Percentiles rank a stretch among this genome's conserved stretches.
These are phyloP conservation scores for Penicillium bovifimosum DNA, from an alignment of 495 filamentous ascomycete genomes.

Conservation along the genomic window DNA sequence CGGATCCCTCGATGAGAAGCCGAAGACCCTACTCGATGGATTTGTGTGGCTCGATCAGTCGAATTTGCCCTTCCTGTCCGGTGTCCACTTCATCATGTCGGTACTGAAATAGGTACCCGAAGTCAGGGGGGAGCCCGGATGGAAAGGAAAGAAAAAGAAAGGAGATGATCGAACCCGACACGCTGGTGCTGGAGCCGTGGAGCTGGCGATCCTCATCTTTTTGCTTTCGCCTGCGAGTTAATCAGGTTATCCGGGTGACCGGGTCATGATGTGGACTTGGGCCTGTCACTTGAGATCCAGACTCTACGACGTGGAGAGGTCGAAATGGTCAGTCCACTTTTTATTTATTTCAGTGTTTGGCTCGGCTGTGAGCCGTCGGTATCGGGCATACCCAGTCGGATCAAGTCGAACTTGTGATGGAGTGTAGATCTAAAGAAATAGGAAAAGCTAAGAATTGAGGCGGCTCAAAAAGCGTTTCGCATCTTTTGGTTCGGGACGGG, in stretches of 20 bases:
- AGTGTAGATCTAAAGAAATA: neutral
- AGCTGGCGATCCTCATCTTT: conserved; percentile 20
- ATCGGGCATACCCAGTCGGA: neutral
- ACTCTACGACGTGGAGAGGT: neutral
- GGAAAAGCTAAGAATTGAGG: conserved; percentile 2
- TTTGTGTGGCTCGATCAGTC: conserved; percentile 16
- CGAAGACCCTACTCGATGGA: conserved; percentile 7
- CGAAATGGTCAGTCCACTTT: neutral
- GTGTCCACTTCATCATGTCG: neutral
- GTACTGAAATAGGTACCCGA: conserved; percentile 3
- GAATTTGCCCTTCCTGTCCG: conserved; percentile 2
- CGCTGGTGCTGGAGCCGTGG: conserved; percentile 18
- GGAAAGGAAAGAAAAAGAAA: conserved; percentile 12
- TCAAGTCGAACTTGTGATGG: neutral
- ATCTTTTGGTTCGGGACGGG: conserved; percentile 5
- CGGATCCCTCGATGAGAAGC: conserved; percentile 16
- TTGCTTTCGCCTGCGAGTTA: conserved; percentile 10
- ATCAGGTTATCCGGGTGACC: neutral
- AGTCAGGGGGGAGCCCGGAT: conserved; percentile 20
- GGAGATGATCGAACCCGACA: conserved; percentile 22
- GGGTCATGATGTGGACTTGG: conserved; percentile 5
- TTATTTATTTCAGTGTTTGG: neutral
- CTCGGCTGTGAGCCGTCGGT: neutral
- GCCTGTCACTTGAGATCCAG: conserved; percentile 2
- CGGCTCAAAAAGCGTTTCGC: conserved; percentile 3